These are phyloP conservation scores for Aspergillus sp. DNA, from an alignment of 2,329 filamentous ascomycete genomes.

Conservation along the genomic window DNA sequence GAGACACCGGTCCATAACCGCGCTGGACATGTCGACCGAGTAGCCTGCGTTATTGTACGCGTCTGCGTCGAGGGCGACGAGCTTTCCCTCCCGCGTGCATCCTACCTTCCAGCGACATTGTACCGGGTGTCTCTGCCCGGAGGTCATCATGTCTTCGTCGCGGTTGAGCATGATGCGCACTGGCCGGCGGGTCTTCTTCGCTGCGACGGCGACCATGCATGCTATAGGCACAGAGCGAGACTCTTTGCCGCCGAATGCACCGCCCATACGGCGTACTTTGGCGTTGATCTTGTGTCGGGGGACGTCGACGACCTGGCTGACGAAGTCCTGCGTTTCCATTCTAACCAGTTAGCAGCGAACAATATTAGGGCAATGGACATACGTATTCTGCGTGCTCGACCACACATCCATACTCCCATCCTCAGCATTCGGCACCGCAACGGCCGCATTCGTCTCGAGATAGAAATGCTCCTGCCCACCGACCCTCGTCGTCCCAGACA, in stretches of 20 bases:
- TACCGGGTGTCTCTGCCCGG: slow-evolving; percentile 92
- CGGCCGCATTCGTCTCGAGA: slow-evolving; percentile 83
- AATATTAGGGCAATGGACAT: no score
- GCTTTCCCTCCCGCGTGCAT: slow-evolving; percentile 89
- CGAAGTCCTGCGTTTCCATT: slow-evolving; percentile 80
- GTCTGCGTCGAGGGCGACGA: slow-evolving; percentile 86
- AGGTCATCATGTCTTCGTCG: slow-evolving; percentile 91
- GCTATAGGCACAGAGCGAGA: slow-evolving; percentile 82
- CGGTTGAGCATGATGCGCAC: slow-evolving; percentile 95
- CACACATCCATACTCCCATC: slow-evolving; percentile 95
- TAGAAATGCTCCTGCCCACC: slow-evolving; percentile 98
- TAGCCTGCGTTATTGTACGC: slow-evolving; percentile 94
- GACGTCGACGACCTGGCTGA: slow-evolving; percentile 72
- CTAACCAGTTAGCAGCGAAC: slow-evolving; percentile 25
- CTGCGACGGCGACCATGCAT: slow-evolving; percentile 79
- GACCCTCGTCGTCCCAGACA: slow-evolving; percentile 72
- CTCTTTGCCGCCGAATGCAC: slow-evolving; percentile 96
- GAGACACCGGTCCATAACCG: slow-evolving; percentile 81
- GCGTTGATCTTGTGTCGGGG: slow-evolving; percentile 78
- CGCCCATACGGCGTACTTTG: slow-evolving; percentile 86
- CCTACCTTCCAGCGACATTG: slow-evolving; percentile 89
- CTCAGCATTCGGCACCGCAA: slow-evolving; percentile 85
- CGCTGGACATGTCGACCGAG: slow-evolving; percentile 67
- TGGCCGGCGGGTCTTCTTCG: slow-evolving; percentile 77
- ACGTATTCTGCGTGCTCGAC: slow-evolving; percentile 86